Conservation (phyloP, 1,139 yeast genomes). For the Debaryomyces coudertii region DNA sequence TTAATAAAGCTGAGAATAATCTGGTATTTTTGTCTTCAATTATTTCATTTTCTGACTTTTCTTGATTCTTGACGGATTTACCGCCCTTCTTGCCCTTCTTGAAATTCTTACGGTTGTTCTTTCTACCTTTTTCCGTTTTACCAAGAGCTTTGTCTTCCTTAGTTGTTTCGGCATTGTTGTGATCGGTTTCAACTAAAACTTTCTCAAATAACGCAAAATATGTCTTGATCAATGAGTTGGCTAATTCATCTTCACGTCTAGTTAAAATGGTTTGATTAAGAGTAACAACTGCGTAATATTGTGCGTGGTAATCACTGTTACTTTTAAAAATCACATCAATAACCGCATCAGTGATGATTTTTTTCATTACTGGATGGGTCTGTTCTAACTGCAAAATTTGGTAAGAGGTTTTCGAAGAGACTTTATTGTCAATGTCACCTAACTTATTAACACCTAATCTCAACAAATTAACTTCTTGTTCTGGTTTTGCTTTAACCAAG, state of each 20-base stretch:
- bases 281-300: constrained; percentile 85
- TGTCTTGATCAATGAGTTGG: constrained; percentile 79
- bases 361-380: constrained; percentile 95
- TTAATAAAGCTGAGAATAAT: constrained; percentile 84
- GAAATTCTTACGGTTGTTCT: constrained; percentile 54
- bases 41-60: constrained; percentile 69
- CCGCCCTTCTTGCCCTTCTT: constrained; percentile 77
- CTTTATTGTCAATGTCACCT: constrained; percentile 91
- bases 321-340: constrained; percentile 79
- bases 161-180: constrained; percentile 36
- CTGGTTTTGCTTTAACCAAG: constrained; percentile 83
- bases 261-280: constrained; percentile 91
- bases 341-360: constrained; percentile 74
- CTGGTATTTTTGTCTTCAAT: constrained; percentile 84
- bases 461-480: constrained; percentile 90
- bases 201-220: constrained; percentile 88
- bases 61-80: constrained; percentile 64
- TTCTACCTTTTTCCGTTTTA: constrained; percentile 51
- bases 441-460: constrained; percentile 89
- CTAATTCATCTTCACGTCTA: constrained; percentile 71
- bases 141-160: constrained; percentile 43
- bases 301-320: constrained; percentile 80
- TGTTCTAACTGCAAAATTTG: constrained; percentile 80
- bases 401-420: constrained; percentile 86
- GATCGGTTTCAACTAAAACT: constrained; percentile 69